These are phyloP conservation scores for Dipteronia sinensis DNA, from an alignment of 345 rosid species.

Conservation along the genomic window DNA sequence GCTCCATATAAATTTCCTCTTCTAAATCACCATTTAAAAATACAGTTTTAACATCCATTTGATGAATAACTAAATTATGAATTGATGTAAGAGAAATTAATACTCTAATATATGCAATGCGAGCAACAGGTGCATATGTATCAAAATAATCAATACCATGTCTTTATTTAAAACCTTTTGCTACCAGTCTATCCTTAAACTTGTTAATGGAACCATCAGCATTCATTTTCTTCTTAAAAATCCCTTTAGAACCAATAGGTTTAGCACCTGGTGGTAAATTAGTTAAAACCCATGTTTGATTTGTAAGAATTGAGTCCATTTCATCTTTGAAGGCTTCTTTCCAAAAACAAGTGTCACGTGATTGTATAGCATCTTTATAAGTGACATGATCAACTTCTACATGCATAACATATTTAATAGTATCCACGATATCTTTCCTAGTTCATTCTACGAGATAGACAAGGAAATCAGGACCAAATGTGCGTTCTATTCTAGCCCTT, in stretches of 20 bases:
- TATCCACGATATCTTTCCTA: no score
- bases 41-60: no score
- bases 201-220: background rate
- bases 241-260: background rate
- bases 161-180: background rate
- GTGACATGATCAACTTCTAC: background rate
- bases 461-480: no score
- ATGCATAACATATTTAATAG: no score
- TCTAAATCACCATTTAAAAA: no score
- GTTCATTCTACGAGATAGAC: no score
- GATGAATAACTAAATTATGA: no score
- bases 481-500: no score
- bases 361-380: background rate
- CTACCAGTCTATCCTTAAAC: background rate
- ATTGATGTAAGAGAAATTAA: no score
- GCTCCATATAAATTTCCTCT: no score
- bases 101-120: background rate
- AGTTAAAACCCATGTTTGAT: background rate
- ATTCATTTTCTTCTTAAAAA: background rate
- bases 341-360: background rate
- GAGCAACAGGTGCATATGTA: background rate
- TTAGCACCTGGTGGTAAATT: background rate
- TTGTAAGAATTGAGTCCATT: background rate
- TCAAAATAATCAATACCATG: background rate
- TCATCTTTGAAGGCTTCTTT: background rate